Conservation (phyloP, 441 rosid genomes). For the Corymbia citriodora region DNA sequence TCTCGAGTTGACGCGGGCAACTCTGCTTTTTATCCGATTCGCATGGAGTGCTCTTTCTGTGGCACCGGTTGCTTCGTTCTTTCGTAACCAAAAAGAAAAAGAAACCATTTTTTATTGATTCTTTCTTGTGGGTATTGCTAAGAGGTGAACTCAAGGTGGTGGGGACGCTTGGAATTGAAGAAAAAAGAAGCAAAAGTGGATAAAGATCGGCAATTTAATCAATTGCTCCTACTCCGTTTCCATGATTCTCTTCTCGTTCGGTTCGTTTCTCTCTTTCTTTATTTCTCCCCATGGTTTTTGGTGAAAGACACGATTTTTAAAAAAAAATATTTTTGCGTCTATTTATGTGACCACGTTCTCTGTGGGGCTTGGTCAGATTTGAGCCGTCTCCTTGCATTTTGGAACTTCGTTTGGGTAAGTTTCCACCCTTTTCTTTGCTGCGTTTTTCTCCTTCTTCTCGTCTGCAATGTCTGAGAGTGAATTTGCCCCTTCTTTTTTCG, state of each 20-base stretch:
- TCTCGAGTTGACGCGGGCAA: background rate
- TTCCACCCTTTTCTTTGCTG: constrained; percentile 1
- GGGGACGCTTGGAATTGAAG: background rate
- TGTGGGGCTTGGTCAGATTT: background rate
- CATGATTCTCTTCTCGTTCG: constrained; percentile 20
- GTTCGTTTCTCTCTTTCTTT: constrained; percentile 15
- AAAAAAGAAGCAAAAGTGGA: constrained; percentile 7
- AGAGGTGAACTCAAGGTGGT: background rate
- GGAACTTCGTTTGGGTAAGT: background rate
- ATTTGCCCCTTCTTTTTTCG: background rate
- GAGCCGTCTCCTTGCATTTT: background rate
- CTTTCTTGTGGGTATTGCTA: background rate
- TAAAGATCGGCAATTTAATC: constrained; percentile 16
- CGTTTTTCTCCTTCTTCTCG: constrained; percentile 8
- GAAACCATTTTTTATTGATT: background rate
- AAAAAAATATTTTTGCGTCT: background rate
- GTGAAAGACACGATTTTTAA: background rate
- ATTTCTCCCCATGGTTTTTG: background rate
- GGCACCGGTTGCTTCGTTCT: background rate
- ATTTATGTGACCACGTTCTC: background rate
- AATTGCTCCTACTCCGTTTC: constrained; percentile 1
- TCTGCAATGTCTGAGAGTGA: background rate
- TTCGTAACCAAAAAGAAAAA: background rate
- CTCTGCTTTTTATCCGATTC: background rate
- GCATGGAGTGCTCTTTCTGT: background rate